Base-by-base conservation (phyloP, 306 rosid species). In the Trichosanthes truncata region DNA sequence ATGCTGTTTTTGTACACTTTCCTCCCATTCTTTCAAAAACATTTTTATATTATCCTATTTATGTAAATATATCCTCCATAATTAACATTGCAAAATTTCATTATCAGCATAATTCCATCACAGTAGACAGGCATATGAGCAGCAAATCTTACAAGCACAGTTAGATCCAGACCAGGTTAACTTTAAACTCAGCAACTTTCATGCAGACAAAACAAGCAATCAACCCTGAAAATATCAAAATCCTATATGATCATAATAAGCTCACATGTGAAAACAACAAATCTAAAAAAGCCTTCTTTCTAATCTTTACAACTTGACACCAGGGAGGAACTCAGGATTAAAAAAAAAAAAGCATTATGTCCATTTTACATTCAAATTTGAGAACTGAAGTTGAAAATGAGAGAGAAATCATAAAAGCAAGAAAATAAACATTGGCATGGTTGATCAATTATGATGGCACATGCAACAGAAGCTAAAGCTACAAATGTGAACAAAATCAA, bases 381-480 rank as follows among this genome's bases (percentile, higher is more conserved):
- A 69, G 36, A 69, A 21, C 15, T 69, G n/a, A 69, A 0, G 31
- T 71, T 71, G 56, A 43, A 71, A 6, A 43, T 25, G 76, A 38
- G 75, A 21, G 75, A 68, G 56, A 13, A 45, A 71, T 45, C 56
- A 71, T 45, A 43, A 71, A 63, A 25, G 55, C 56, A 71, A 23
- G n/a, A 71, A 38, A 71, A 45, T 21, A 71, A 25, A 45, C 38
- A 23, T 25, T 43, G 76, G 56, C 38, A 43, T 71, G 76, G 56
- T 23, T 71, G 48, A 12, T 71, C 76, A 71, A 71, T 71, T 45
- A 71, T 43, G 76, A 45, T 71, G n/a, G 6, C 76, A 71, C 76
- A 71, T 23, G 75, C 12, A 41, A n/a, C 75, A 66, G 20, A 71
- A 43, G 36, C 35, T 7, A 41, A 11, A 10, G 76, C 75, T 43